Evolutionary conservation across 2,329 filamentous ascomycete genomes (phyloP).

Genomic region (Alternaria gansuensis): DNA sequence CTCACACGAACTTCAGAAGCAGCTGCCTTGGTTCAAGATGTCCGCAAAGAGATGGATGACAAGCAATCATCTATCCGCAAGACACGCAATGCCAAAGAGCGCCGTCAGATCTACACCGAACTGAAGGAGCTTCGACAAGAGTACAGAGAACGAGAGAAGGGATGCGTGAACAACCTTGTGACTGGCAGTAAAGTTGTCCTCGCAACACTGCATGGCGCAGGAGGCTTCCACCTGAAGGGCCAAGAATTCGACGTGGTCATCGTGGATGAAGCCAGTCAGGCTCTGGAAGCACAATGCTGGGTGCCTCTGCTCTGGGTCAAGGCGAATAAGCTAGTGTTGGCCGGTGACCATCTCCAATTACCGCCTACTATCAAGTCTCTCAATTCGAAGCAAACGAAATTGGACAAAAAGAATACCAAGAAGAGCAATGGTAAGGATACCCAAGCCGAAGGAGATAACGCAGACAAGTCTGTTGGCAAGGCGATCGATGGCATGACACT

Average conservation of each 20-base stretch:
- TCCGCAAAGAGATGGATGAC: slow-evolving; percentile 89
- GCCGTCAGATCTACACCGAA: slow-evolving; percentile 82
- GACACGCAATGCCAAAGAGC: slow-evolving; percentile 80
- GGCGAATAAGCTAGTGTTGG: slow-evolving; percentile 83
- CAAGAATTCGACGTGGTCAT: slow-evolving; percentile 92
- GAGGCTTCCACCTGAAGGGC: slow-evolving; percentile 80
- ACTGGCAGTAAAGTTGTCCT: slow-evolving; percentile 84
- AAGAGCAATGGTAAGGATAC: slow-evolving; percentile 55
- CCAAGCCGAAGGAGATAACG: slow-evolving; percentile 38
- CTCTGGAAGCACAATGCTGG: slow-evolving; percentile 96
- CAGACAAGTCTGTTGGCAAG: slow-evolving; percentile 48
- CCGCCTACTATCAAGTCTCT: slow-evolving; percentile 92
- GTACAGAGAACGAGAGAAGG: slow-evolving; percentile 82
- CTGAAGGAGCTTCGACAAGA: slow-evolving; percentile 87
- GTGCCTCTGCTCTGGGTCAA: slow-evolving; percentile 78
- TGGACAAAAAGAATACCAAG: slow-evolving; percentile 45
- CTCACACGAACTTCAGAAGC: slow-evolving; percentile 91
- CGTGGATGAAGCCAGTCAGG: slow-evolving; percentile 95
- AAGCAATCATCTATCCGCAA: slow-evolving; percentile 91
- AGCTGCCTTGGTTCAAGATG: slow-evolving; percentile 86
- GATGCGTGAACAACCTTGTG: slow-evolving; percentile 80
- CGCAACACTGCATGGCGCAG: slow-evolving; percentile 90
- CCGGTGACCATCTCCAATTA: slow-evolving; percentile 92
- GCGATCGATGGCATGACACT: slow-evolving; percentile 65
- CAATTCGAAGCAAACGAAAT: slow-evolving; percentile 54